Base-by-base conservation (phyloP, 2,329 filamentous ascomycete genomes). In the Corniculantispora saksenae region DNA sequence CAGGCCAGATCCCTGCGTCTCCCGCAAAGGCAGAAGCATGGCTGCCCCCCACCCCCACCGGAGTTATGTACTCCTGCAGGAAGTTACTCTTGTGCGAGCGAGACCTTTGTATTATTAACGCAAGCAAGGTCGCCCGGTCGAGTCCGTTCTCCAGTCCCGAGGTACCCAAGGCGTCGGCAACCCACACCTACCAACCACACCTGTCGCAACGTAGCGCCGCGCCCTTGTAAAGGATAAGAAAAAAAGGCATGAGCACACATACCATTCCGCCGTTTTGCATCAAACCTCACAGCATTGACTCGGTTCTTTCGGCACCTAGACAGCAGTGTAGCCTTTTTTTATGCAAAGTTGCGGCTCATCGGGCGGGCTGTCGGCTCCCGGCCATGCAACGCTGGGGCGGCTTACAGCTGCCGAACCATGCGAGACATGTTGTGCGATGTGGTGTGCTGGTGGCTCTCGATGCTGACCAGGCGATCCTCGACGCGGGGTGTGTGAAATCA, bases 321-420 rank as follows among this genome's bases (percentile, higher is more conserved):
- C 12, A 23, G 43, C n/a, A 23, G 23, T 27, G 23, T 23, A 43
- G 25, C 12, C 23, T 19, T 32, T 32, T 19, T 29, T 38, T 23
- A 43, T 29, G 48, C 48, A 40, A 21, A 40, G 58, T 50, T 15
- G 23, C 59, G 59, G 59, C 59, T 54, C 59, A 50, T 61, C 59
- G 59, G 48, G 19, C 59, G 59, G 59, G 35, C 35, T 61, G 48
- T 61, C 59, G 48, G 59, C 59, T 29, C 17, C 19, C 55, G 5
- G 25, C 23, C 43, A 50, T 40, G 45, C 12, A 17, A 27, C 47
- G 51, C 15, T 55, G 38, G 35, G 25, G 32, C 32, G n/a, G 53
- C 29, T 17, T 25, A 35, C 19, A 27, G 10, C 17, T 53, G 48
- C 59, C 59, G 48, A n/a, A 32, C 35, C 3, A 61, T 43, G 59